Evolutionary conservation across 805 yeast species (phyloP).

Genomic region (fission yeast (Schizosaccharomyces pombe)): ASM294v3 CU329670.1:2665501-2666000

Average conservation of each 20-base stretch:
- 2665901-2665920: neutral
- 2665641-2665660: too few species aligned
- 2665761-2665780: neutral
- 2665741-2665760: neutral
- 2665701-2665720: neutral
- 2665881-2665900: neutral
- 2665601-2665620: neutral
- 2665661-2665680: too few species aligned
- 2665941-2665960: neutral
- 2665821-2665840: neutral
- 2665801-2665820: neutral
- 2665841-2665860: neutral
- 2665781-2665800: neutral
- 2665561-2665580: neutral
- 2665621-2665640: too few species aligned
- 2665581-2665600: too few species aligned
- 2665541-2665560: neutral
- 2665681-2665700: neutral
- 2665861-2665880: neutral
- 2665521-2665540: too few species aligned
- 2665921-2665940: neutral
- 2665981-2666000: conserved; percentile 79
- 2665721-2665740: too few species aligned
- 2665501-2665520: neutral
- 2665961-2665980: conserved; percentile 35